A percentile compares a stretch with the other conserved stretches of the same genome.
These are phyloP conservation scores for Ceratocystiopsis brevicomis DNA, from an alignment of 2,329 filamentous ascomycete genomes.

Conservation along the genomic window DNA sequence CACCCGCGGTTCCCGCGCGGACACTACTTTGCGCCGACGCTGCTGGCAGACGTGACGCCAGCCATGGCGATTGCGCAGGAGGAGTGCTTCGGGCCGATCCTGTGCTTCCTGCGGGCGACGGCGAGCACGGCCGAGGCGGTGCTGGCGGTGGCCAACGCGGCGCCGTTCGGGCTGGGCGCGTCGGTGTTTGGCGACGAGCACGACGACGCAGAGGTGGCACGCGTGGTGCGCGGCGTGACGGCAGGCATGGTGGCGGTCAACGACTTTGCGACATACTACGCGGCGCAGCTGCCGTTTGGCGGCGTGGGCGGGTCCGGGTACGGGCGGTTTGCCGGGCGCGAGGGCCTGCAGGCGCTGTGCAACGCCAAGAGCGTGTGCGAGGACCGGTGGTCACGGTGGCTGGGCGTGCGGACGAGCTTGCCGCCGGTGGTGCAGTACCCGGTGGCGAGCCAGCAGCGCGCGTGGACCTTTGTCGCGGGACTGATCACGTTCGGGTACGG, in stretches of 20 bases:
- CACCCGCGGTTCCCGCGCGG: constrained; percentile 61
- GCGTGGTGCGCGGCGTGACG: constrained; percentile 47
- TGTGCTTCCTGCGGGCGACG: constrained; percentile 60
- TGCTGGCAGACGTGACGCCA: constrained; percentile 74
- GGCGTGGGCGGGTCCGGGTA: constrained; percentile 81
- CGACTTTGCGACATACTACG: constrained; percentile 86
- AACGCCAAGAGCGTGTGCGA: constrained; percentile 75
- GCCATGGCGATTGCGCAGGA: constrained; percentile 74
- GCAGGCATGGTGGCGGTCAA: constrained; percentile 90
- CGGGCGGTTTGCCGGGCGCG: constrained; percentile 78
- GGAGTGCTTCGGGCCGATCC: constrained; percentile 86
- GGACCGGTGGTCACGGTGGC: constrained; percentile 41
- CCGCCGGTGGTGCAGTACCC: constrained; percentile 70
- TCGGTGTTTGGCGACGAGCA: constrained; percentile 61
- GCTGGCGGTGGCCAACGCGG: constrained; percentile 64
- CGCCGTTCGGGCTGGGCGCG: constrained; percentile 69
- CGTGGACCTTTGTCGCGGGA: constrained; percentile 46
- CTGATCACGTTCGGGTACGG: constrained; percentile 45
- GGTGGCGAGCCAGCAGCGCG: constrained; percentile 41
- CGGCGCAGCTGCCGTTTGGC: constrained; percentile 86
- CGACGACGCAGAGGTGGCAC: constrained; percentile 25
- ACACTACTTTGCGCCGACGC: constrained; percentile 83
- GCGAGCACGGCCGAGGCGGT: constrained; percentile 42
- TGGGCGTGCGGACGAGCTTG: constrained; percentile 55
- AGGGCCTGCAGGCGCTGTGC: constrained; percentile 68